A percentile compares a stretch with the other conserved stretches of the same genome.
Evolutionary conservation across 2,329 filamentous ascomycete species (phyloP).

Genomic region (Penicillium brasilianum): DNA sequence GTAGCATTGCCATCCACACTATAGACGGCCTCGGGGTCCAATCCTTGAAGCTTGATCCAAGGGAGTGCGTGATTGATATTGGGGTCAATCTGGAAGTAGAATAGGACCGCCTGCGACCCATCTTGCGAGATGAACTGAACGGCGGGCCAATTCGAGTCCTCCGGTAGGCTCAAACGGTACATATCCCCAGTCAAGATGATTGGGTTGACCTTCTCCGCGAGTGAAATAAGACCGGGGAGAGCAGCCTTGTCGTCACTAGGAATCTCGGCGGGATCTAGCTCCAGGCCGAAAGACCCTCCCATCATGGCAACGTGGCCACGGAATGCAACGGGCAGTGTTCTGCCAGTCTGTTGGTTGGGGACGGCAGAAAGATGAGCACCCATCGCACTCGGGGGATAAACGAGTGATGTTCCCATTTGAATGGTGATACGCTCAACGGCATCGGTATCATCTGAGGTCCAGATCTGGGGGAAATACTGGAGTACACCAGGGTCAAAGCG

Average conservation of each 20-base stretch:
- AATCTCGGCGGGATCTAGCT: conserved; percentile 63
- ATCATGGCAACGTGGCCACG: conserved; percentile 71
- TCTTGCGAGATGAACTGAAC: conserved; percentile 64
- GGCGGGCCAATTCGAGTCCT: conserved; percentile 66
- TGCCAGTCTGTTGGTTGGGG: conserved; percentile 63
- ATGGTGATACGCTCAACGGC: conserved; percentile 65
- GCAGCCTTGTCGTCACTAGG: conserved; percentile 56
- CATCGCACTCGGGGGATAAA: conserved; percentile 67
- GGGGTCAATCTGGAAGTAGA: conserved; percentile 64
- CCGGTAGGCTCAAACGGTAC: conserved; percentile 64
- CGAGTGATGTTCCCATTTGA: conserved; percentile 67
- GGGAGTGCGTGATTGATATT: conserved; percentile 60
- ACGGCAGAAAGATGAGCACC: conserved; percentile 68
- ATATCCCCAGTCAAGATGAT: conserved; percentile 64
- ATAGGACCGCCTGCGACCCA: conserved; percentile 57
- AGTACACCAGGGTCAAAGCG: conserved; percentile 68
- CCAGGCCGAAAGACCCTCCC: conserved; percentile 70
- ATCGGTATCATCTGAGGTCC: conserved; percentile 70
- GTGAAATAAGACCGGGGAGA: conserved; percentile 60
- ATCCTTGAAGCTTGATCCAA: conserved; percentile 59
- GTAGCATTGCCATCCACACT: conserved; percentile 57
- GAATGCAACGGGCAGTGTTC: conserved; percentile 63
- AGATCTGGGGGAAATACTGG: conserved; percentile 69
- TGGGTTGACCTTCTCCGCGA: conserved; percentile 63
- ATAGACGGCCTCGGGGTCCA: conserved; percentile 62